Base-by-base conservation (phyloP, 2,329 filamentous ascomycete species). In the Arthroderma uncinatum region DNA sequence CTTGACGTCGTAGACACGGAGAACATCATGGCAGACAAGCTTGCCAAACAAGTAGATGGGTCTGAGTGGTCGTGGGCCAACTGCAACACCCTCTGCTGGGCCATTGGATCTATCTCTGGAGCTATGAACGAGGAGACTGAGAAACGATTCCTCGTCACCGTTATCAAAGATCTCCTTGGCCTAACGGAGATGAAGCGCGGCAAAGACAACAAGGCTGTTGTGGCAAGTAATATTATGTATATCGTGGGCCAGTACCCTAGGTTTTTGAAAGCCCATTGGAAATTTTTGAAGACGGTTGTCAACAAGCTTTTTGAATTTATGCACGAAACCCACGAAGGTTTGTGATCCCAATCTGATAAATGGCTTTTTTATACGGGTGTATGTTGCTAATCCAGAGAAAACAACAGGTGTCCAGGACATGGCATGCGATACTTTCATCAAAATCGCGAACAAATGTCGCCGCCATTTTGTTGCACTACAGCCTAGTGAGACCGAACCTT, bases 231-330 rank as follows among this genome's bases (percentile, higher is more conserved):
- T 76, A 98, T 98, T 68, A 98, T 98, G 93, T 98, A 98, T 72
- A 98, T 98, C 75, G 93, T 98, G 60, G 93, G 93, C 59, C 93
- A 98, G 70, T 98, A 98, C 69, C 93, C 93, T 37, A 88, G 93
- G 19, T 98, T 98, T 76, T 77, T 98, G 66, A 98, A 98, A 77
- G 93, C 93, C 1, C 93, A 98, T 73, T 98, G 93, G 93, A 98
- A 98, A 72, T 98, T 98, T 76, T 78, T 98, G 57, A 98, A 98
- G 83, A 98, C 93, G 1, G 93, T 98, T 16, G 93, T 98, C 68
- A 98, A 98, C 76, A 98, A 98, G 78, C 81, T 98, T 4, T 98
- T 98, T 67, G 93, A 98, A 76, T 98, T 98, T 70, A 98, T 98
- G 93, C 93, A 98, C 72, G 93, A 98, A 74, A 97, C 93, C 0